phyloP scores from a whole-genome alignment of 371 early-diverging fungal species.

The Rhizopus delemar region DNA sequence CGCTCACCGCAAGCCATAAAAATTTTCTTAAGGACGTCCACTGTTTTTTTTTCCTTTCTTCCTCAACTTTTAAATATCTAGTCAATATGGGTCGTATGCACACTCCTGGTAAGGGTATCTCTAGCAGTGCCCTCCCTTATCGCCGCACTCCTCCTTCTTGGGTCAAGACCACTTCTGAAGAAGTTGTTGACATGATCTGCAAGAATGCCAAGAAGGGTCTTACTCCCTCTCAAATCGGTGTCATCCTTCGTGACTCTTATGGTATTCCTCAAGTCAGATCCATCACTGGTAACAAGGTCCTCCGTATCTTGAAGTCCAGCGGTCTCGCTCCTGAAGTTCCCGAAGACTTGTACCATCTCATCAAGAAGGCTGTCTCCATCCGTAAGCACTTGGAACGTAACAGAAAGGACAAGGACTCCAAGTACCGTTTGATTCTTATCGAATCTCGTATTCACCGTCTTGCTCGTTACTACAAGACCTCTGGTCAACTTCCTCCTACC shows the following conservation, averaged over 20 bases:
- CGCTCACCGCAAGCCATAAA: background rate
- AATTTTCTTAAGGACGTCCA: background rate
- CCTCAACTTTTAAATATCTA: conserved; percentile 18
- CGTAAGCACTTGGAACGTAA: conserved; percentile 99
- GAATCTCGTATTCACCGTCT: conserved; percentile 99
- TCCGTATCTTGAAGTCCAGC: conserved; percentile 89
- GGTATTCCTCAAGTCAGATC: conserved; percentile 96
- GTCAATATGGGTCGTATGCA: conserved; percentile 63
- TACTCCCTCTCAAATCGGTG: conserved; percentile 99
- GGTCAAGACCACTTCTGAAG: conserved; percentile 94
- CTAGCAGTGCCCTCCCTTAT: conserved; percentile 98
- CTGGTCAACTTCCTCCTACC: conserved; percentile 96
- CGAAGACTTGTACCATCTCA: conserved; percentile 98
- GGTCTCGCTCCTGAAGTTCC: conserved; percentile 84
- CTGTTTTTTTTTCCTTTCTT: conserved; percentile 22
- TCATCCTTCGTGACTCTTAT: conserved; percentile 96
- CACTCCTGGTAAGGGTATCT: conserved; percentile 98
- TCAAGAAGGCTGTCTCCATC: conserved; percentile 99
- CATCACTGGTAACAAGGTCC: conserved; percentile 96
- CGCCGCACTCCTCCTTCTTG: conserved; percentile 97
- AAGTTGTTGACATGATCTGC: conserved; percentile 97
- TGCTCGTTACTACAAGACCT: conserved; percentile 99
- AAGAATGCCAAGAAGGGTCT: conserved; percentile 99
- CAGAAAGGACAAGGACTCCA: conserved; percentile 98
- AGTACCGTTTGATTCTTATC: conserved; percentile 98